Conservation (phyloP, 2,329 filamentous ascomycete genomes). For the Aspergillus vadensis region DNA sequence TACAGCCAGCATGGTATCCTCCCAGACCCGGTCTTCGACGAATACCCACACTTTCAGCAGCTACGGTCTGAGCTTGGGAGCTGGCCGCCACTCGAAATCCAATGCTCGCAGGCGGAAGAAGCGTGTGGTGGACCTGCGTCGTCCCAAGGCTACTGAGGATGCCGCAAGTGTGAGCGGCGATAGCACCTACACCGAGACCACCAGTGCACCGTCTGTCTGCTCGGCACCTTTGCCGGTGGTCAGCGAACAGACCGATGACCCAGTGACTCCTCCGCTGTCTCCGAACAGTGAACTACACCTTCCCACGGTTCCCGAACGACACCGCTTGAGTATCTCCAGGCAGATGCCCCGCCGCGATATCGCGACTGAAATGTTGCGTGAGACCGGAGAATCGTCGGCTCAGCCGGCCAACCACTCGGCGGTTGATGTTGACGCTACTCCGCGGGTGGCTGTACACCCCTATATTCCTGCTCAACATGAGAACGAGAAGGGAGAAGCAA, state of each 20-base stretch:
- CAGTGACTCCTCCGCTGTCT: conserved; percentile 55
- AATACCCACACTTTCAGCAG: conserved; percentile 40
- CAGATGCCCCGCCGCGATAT: conserved; percentile 26
- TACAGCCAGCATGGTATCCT: conserved; percentile 65
- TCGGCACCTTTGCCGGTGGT: conserved; percentile 59
- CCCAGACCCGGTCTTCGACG: conserved; percentile 59
- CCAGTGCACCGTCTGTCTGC: conserved; percentile 50
- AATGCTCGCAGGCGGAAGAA: conserved; percentile 50
- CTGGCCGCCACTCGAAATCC: conserved; percentile 47
- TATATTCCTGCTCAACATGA: conserved; percentile 17
- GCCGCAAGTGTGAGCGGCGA: conserved; percentile 47
- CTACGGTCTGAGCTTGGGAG: conserved; percentile 43
- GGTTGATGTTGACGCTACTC: conserved; percentile 37
- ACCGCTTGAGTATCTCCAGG: conserved; percentile 32
- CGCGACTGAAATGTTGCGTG: conserved; percentile 22
- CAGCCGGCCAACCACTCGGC: conserved; percentile 25
- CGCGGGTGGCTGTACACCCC: conserved; percentile 31
- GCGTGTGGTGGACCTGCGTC: conserved; percentile 51
- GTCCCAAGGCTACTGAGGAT: conserved; percentile 45
- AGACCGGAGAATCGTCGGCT: conserved; percentile 31
- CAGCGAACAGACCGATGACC: conserved; percentile 61
- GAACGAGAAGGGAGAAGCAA: conserved; percentile 33
- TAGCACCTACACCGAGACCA: conserved; percentile 43
- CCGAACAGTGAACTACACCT: conserved; percentile 42
- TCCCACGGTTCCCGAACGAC: conserved; percentile 38